Conservation (phyloP, 2,329 filamentous ascomycete species). For the Eurotiales sp. region DNA sequence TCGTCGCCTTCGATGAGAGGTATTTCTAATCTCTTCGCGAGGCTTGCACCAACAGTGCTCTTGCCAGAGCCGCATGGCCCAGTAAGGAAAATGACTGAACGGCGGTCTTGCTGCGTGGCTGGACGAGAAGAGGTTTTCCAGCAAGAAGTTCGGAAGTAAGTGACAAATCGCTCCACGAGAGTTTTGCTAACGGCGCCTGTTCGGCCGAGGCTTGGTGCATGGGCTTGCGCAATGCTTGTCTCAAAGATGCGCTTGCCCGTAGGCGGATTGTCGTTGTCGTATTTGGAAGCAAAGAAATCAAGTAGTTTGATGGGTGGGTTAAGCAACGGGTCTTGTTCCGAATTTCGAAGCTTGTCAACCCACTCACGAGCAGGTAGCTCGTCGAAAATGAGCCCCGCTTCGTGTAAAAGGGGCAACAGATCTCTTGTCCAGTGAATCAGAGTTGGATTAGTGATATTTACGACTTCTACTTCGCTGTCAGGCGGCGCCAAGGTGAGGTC, state of each 20-base stretch:
- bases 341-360: conserved; percentile 37
- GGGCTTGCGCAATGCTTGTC: too few species aligned
- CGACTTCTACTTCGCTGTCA: conserved; percentile 14
- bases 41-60: too few species aligned
- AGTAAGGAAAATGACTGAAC: too few species aligned
- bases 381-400: conserved; percentile 37
- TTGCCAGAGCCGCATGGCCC: too few species aligned
- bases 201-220: too few species aligned
- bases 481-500: conserved; percentile 20
- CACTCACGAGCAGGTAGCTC: conserved; percentile 23
- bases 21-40: too few species aligned
- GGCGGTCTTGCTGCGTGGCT: too few species aligned
- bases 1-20: too few species aligned
- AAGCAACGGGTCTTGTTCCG: conserved; percentile 44
- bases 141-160: too few species aligned
- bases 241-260: conserved; percentile 15
- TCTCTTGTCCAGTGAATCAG: conserved; percentile 42
- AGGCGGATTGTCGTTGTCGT: conserved; percentile 31
- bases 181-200: too few species aligned
- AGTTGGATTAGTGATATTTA: conserved; percentile 51
- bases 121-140: too few species aligned
- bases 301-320: conserved; percentile 53
- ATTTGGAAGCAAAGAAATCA: conserved; percentile 52
- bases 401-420: conserved; percentile 51
- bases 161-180: too few species aligned